A percentile compares a stretch with the other conserved stretches of the same genome.
Evolutionary conservation across 179 eudicot species (phyloP).

Genomic region (Corrigiola litoralis): DNA sequence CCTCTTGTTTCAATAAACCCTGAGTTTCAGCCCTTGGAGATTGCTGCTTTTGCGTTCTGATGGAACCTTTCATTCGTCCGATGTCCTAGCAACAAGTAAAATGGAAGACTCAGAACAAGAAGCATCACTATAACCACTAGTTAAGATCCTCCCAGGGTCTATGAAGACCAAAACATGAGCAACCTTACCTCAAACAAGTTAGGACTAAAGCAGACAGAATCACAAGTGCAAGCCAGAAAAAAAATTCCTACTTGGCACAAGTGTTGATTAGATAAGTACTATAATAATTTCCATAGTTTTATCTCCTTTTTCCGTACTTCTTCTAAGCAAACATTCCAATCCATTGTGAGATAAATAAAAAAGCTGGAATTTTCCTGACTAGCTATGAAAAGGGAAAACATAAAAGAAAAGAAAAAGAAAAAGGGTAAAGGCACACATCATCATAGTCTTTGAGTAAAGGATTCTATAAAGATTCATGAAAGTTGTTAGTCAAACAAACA

Average conservation of each 20-base stretch:
- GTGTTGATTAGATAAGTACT: too few species aligned
- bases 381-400: not conserved
- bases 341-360: conserved; percentile 9
- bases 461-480: conserved; percentile 27
- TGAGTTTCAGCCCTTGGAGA: conserved; percentile 48
- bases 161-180: not conserved
- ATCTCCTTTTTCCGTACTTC: too few species aligned
- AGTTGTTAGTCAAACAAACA: conserved; percentile 18
- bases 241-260: not conserved
- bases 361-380: conserved; percentile 7
- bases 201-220: not conserved
- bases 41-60: conserved; percentile 39
- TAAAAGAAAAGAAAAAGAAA: not conserved
- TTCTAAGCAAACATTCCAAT: too few species aligned
- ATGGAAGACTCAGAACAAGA: conserved; percentile 7
- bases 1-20: conserved; percentile 74
- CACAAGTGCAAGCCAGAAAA: not conserved
- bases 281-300: too few species aligned
- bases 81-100: conserved; percentile 45
- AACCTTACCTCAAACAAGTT: conserved; percentile 1
- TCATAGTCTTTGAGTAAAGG: conserved; percentile 30
- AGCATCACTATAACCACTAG: not conserved
- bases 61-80: conserved; percentile 31
- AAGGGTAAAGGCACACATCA: conserved; percentile 27
- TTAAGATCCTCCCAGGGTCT: not conserved